Base-by-base conservation (phyloP, 2,329 filamentous ascomycete genomes). In the Aspergillus bombycis region DNA sequence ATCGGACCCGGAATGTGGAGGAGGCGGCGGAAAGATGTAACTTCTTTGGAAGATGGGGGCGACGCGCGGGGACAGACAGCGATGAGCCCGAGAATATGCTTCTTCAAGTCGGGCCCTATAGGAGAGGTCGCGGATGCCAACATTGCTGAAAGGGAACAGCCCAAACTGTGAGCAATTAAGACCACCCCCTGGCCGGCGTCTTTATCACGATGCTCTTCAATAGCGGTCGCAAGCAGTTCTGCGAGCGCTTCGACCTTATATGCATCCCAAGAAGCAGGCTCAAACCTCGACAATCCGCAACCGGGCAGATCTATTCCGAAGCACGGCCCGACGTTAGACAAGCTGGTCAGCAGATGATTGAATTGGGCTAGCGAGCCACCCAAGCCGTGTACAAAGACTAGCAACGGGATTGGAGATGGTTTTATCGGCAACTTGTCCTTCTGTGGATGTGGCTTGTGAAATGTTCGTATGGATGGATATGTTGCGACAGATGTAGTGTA, bases 321-420 rank as follows among this genome's bases (percentile, higher is more conserved):
- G 75, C 94, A 96, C 55, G 93, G 90, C 14, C 91, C 93, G 56
- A 93, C 82, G 73, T 96, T 93, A 57, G 91, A 87, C 55, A 99
- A 83, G 76, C 92, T 95, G 23, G 88, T 90, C 19, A 98, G 80
- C 6, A 98, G 81, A 34, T 91, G 88, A 61, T 92, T 86, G 74
- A 97, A 98, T 74, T 98, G 95, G 12, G 93, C 90, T 28, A 93
- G 86, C 0, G 92, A 96, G 56, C 95, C 95, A n/a, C 94, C 95
- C 11, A 98, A 84, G 1, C 95, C 95, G 73, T 98, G 95, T 62
- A 98, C 84, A 74, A 96, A 97, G 50, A 98, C 93, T 4, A 98
- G 81, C 11, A 99, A 81, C 1, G 95, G 95, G 12, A 97, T 80
- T 0, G 91, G 89, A 0, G 86, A 84, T 1, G 92, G 91, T 65